Conservation (phyloP, 164 flowering plant genomes). For the Piper longum region DNA sequence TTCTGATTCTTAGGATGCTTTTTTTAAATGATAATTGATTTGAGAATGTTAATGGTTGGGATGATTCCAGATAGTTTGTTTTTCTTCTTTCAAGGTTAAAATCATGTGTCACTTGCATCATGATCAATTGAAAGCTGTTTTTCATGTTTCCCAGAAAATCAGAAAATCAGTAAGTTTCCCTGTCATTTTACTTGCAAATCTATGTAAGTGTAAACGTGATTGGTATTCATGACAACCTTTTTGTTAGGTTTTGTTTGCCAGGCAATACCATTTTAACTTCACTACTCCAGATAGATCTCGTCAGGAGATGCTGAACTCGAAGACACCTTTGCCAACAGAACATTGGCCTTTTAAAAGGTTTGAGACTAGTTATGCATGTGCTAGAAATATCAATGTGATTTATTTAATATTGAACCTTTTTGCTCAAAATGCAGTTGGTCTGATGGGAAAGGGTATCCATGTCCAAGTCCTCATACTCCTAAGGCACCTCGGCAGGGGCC, state of each 20-base stretch:
- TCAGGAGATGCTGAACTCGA: constrained; percentile 61
- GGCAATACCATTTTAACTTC: constrained; percentile 70
- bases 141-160: constrained; percentile 69
- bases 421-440: constrained; percentile 35
- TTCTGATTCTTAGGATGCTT: neutral
- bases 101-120: constrained; percentile 87
- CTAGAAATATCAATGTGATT: neutral
- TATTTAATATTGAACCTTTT: neutral
- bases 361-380: neutral
- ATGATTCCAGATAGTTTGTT: too few relatives aligned
- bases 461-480: constrained; percentile 61
- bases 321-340: constrained; percentile 70
- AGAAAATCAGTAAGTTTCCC: constrained; percentile 12
- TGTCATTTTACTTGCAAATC: neutral
- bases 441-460: constrained; percentile 29
- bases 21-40: neutral
- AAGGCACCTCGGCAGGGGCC: constrained; percentile 77
- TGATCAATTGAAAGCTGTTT: constrained; percentile 77
- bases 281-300: constrained; percentile 94
- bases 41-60: too few relatives aligned
- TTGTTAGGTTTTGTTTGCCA: constrained; percentile 57
- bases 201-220: neutral
- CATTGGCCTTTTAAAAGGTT: constrained; percentile 81
- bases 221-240: constrained; percentile 4
- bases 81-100: constrained; percentile 39